Percentiles rank a stretch among this genome's conserved stretches.
Conservation (phyloP, 371 early-diverging fungal species). For the Thermomucor indicae-seudaticae region DNA sequence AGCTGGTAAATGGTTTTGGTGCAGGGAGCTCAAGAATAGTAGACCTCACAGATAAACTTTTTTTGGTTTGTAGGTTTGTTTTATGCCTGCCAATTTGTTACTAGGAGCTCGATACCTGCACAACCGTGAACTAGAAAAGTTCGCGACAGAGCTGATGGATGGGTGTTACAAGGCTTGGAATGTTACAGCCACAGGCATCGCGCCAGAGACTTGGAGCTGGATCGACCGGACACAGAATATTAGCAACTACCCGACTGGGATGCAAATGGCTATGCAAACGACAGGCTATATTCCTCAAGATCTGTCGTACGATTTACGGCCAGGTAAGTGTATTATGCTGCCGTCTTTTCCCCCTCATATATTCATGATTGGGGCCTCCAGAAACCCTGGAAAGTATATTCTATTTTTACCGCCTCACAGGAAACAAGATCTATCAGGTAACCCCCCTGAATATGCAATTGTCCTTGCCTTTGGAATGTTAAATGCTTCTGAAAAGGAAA, state of each 20-base stretch:
- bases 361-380: neutral
- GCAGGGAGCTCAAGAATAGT: neutral
- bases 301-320: conserved; percentile 16
- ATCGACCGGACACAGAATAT: conserved; percentile 24
- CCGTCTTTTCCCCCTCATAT: neutral
- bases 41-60: neutral
- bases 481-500: conserved; percentile 41
- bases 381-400: conserved; percentile 41
- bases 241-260: conserved; percentile 12
- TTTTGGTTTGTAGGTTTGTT: conserved; percentile 25
- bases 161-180: conserved; percentile 38
- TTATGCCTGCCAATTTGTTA: conserved; percentile 37
- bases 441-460: too few species aligned
- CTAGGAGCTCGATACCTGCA: conserved; percentile 25
- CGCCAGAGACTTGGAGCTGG: conserved; percentile 49
- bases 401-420: conserved; percentile 63
- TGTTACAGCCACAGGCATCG: conserved; percentile 31
- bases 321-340: too few species aligned
- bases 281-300: conserved; percentile 22
- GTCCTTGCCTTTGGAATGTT: neutral
- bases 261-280: conserved; percentile 20
- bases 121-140: conserved; percentile 5
- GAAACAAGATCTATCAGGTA: too few species aligned
- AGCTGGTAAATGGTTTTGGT: conserved; percentile 20
- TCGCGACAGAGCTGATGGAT: conserved; percentile 33